These are phyloP conservation scores for Huntiella moniliformis DNA, from an alignment of 2,329 filamentous ascomycete genomes.

Conservation along the genomic window DNA sequence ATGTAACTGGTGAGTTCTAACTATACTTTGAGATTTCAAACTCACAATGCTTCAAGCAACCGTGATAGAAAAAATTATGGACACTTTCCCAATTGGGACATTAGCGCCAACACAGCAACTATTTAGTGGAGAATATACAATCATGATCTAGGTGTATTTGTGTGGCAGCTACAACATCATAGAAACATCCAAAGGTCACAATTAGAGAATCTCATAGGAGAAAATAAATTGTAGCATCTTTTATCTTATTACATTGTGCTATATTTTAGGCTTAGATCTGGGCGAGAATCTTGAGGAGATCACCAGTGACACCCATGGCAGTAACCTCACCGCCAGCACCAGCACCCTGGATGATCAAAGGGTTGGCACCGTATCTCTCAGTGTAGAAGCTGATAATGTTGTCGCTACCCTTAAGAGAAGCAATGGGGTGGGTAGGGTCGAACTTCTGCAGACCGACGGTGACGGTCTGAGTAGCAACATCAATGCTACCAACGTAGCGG, in stretches of 20 bases:
- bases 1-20: not conserved
- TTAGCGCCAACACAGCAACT: not conserved
- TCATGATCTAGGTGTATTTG: not conserved
- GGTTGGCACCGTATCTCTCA: slow-evolving; percentile 76
- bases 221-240: not conserved
- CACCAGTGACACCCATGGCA: slow-evolving; percentile 90
- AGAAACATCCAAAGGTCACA: not conserved
- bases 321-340: slow-evolving; percentile 91
- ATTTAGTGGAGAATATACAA: not conserved
- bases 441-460: slow-evolving; percentile 87
- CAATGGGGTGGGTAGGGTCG: slow-evolving; percentile 76
- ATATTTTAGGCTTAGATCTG: slow-evolving; percentile 32
- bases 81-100: slow-evolving; percentile 4
- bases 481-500: slow-evolving; percentile 83
- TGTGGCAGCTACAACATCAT: not conserved
- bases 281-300: slow-evolving; percentile 74
- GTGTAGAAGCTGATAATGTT: slow-evolving; percentile 99
- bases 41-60: too few relatives aligned
- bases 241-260: not conserved
- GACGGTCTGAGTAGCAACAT: slow-evolving; percentile 60
- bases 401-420: slow-evolving; percentile 86
- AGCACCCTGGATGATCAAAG: slow-evolving; percentile 84
- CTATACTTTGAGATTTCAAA: too few relatives aligned
- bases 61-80: slow-evolving; percentile 3
- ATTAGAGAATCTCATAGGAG: not conserved